phyloP scores from a whole-genome alignment of 2,329 filamentous ascomycete species.

The Fusarium sp. region DNA sequence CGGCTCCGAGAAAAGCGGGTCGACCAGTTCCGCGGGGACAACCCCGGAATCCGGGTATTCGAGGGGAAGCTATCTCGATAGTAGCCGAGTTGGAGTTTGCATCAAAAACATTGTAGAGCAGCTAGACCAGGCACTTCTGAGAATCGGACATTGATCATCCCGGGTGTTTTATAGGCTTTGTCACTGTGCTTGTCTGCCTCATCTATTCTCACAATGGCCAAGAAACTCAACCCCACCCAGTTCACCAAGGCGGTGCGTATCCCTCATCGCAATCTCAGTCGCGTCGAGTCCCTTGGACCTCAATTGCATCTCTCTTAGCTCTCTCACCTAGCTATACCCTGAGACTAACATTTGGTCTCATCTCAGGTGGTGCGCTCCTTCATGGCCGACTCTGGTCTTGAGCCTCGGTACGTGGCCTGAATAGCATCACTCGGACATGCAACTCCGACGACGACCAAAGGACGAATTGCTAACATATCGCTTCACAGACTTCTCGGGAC shows the following conservation, averaged over 20 bases:
- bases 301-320: neutral
- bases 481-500: slow-evolving; percentile 43
- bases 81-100: neutral
- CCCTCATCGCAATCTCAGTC: neutral
- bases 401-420: slow-evolving; percentile 72
- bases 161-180: neutral
- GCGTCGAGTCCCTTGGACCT: too few species aligned
- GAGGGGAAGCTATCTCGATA: slow-evolving; percentile 5
- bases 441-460: accelerated
- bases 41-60: slow-evolving; percentile 3
- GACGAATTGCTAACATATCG: slow-evolving; percentile 3
- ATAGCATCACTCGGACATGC: neutral
- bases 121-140: neutral
- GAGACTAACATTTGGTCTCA: too few species aligned
- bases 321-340: too few species aligned
- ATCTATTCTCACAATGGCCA: slow-evolving; percentile 42
- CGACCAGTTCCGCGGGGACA: neutral
- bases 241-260: slow-evolving; percentile 49
- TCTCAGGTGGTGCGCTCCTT: slow-evolving; percentile 85
- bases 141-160: neutral
- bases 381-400: slow-evolving; percentile 82
- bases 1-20: neutral
- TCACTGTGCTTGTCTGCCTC: neutral
- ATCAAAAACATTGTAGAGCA: neutral
- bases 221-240: slow-evolving; percentile 46